phyloP scores from a whole-genome alignment of 129 eudicot species.

The Saposhnikovia divaricata region DNA sequence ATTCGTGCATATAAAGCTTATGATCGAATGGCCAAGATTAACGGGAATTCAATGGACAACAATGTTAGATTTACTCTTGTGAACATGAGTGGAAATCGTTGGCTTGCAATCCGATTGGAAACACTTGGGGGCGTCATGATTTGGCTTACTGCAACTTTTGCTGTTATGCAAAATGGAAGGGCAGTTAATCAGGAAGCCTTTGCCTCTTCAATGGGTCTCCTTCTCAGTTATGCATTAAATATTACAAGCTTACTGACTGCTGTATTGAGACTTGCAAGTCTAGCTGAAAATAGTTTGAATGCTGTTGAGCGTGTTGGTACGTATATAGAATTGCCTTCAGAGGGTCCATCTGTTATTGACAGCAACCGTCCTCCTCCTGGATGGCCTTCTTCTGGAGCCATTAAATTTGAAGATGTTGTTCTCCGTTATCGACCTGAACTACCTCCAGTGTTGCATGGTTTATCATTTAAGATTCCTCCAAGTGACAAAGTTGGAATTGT shows the following conservation, averaged over 20 bases:
- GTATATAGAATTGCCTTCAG: conserved; percentile 83
- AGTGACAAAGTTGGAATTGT: conserved; percentile 83
- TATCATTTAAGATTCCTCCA: conserved; percentile 57
- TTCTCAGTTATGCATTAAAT: conserved; percentile 81
- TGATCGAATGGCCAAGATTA: conserved; percentile 71
- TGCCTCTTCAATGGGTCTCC: conserved; percentile 95
- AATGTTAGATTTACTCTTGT: conserved; percentile 80
- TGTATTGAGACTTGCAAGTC: conserved; percentile 78
- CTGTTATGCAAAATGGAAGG: conserved; percentile 85
- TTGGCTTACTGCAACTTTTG: conserved; percentile 92
- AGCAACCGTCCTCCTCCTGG: conserved; percentile 85
- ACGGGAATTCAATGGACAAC: conserved; percentile 92
- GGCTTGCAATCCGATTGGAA: conserved; percentile 92
- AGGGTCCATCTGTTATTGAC: conserved; percentile 63
- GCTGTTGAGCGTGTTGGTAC: conserved; percentile 94
- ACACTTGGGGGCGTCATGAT: conserved; percentile 91
- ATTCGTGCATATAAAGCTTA: conserved; percentile 96
- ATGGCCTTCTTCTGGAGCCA: conserved; percentile 83
- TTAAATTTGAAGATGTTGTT: conserved; percentile 72
- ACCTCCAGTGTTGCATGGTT: conserved; percentile 85
- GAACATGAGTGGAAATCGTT: conserved; percentile 83
- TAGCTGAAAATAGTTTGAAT: conserved; percentile 87
- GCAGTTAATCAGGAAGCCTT: conserved; percentile 80
- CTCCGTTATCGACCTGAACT: conserved; percentile 87
- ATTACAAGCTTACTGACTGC: conserved; percentile 62